phyloP scores from a whole-genome alignment of 768 basidiomycete species.

The Erythrobasidium yunnanense region DNA sequence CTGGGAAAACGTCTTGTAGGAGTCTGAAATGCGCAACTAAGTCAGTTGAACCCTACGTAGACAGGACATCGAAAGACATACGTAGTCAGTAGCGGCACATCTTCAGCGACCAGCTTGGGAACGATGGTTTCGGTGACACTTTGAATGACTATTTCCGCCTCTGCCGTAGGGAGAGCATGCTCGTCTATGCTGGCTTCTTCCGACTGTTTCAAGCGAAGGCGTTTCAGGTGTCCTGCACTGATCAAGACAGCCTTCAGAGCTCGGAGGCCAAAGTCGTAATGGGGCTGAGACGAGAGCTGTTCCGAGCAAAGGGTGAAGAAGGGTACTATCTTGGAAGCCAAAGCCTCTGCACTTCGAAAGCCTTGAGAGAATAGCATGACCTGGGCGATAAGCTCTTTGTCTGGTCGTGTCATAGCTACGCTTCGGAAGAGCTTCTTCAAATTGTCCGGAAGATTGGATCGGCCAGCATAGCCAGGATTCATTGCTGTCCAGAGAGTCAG shows the following conservation, averaged over 20 bases:
- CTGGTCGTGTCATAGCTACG: constrained; percentile 98
- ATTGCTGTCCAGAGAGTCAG: constrained; percentile 23
- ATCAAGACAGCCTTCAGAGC: constrained; percentile 92
- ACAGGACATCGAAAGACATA: constrained; percentile 42
- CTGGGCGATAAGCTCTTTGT: constrained; percentile 95
- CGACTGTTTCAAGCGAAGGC: constrained; percentile 60
- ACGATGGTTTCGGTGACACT: constrained; percentile 98
- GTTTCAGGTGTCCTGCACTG: constrained; percentile 94
- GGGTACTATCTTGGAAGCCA: constrained; percentile 97
- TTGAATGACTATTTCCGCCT: constrained; percentile 95
- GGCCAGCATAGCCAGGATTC: constrained; percentile 96
- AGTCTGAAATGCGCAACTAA: constrained; percentile 48
- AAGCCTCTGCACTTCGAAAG: constrained; percentile 89
- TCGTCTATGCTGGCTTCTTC: constrained; percentile 32
- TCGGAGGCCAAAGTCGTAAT: constrained; percentile 97
- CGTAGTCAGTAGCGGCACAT: constrained; percentile 89
- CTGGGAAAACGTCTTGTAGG: constrained; percentile 93
- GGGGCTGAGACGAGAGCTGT: constrained; percentile 89
- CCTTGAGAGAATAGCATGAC: constrained; percentile 99
- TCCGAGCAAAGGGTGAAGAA: constrained; percentile 99
- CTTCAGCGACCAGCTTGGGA: constrained; percentile 92
- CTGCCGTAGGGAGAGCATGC: constrained; percentile 39
- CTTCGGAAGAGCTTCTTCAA: constrained; percentile 49
- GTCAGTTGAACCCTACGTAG: neutral
- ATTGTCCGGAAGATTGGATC: constrained; percentile 55